A percentile compares a stretch with the other conserved stretches of the same genome.
These are phyloP conservation scores for Cladophialophora psammophila DNA, from an alignment of 2,329 filamentous ascomycete genomes.

Conservation along the genomic window DNA sequence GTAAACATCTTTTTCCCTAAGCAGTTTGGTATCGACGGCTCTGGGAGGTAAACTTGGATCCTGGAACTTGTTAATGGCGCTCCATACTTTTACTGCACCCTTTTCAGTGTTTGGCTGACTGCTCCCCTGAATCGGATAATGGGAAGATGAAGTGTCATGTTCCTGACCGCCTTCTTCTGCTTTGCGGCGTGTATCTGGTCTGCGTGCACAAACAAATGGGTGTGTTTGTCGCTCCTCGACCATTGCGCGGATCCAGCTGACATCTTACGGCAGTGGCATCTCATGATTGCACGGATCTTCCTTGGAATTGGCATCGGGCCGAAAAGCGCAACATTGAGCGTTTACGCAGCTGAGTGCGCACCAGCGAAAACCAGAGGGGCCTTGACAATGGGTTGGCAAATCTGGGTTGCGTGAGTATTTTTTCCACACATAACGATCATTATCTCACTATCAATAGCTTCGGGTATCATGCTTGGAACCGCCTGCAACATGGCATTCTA, in stretches of 20 bases:
- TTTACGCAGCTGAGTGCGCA: slow-evolving; percentile 57
- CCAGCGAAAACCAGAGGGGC: slow-evolving; percentile 59
- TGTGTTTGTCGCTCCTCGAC: slow-evolving; percentile 17
- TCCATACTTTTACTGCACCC: slow-evolving; percentile 54
- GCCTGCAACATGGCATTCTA: slow-evolving; percentile 57
- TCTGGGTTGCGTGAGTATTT: slow-evolving; percentile 53
- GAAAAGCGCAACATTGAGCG: slow-evolving; percentile 55
- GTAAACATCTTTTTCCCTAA: slow-evolving; percentile 42
- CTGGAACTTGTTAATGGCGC: slow-evolving; percentile 53
- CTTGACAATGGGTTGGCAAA: slow-evolving; percentile 62
- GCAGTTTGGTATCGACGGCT: background rate
- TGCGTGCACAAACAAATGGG: slow-evolving; percentile 51
- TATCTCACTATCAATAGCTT: slow-evolving; percentile 2
- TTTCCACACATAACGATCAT: background rate
- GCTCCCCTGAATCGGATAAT: slow-evolving; percentile 55
- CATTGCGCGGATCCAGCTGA: background rate
- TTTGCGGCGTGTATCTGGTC: slow-evolving; percentile 53
- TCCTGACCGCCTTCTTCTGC: slow-evolving; percentile 51
- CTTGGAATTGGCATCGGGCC: slow-evolving; percentile 51
- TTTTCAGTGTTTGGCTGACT: slow-evolving; percentile 57
- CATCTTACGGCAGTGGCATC: background rate
- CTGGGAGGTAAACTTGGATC: background rate
- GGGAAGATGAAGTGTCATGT: slow-evolving; percentile 56
- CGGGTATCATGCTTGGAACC: slow-evolving; percentile 54
- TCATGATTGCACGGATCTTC: slow-evolving; percentile 6